Evolutionary conservation across 306 rosid genomes (phyloP).

Genomic region (Sindora glabra): DNA sequence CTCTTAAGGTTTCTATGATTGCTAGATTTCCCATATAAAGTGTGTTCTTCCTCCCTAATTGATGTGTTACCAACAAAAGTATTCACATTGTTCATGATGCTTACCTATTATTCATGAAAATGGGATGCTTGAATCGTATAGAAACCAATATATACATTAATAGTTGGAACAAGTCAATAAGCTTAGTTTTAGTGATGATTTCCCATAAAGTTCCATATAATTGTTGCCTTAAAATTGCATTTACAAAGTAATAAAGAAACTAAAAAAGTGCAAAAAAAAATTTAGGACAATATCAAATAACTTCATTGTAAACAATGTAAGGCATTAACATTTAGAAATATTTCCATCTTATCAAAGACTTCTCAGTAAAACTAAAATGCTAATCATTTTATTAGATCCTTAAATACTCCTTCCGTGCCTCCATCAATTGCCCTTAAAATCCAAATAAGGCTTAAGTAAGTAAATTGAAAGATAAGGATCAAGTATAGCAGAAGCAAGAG

Average conservation of each 20-base stretch:
- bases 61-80: conserved; percentile 91
- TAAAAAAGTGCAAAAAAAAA: no score
- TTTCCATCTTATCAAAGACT: background rate
- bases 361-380: background rate
- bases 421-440: background rate
- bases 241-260: background rate
- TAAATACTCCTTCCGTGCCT: background rate
- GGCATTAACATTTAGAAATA: background rate
- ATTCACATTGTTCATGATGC: conserved; percentile 75
- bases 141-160: background rate
- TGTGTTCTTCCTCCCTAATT: conserved; percentile 84
- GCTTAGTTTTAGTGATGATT: background rate
- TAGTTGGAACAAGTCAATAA: background rate
- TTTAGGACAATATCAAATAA: background rate
- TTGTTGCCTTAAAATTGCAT: background rate
- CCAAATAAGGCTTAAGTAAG: background rate
- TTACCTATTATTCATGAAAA: conserved; percentile 48
- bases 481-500: background rate
- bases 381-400: background rate
- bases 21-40: conserved; percentile 72
- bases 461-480: conserved; percentile 3
- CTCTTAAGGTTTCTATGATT: conserved; percentile 82
- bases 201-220: background rate
- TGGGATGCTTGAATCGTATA: background rate
- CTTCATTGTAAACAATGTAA: background rate